Evolutionary conservation across 805 yeast genomes (phyloP).

Genomic region (Metschnikowia vanudenii): DNA sequence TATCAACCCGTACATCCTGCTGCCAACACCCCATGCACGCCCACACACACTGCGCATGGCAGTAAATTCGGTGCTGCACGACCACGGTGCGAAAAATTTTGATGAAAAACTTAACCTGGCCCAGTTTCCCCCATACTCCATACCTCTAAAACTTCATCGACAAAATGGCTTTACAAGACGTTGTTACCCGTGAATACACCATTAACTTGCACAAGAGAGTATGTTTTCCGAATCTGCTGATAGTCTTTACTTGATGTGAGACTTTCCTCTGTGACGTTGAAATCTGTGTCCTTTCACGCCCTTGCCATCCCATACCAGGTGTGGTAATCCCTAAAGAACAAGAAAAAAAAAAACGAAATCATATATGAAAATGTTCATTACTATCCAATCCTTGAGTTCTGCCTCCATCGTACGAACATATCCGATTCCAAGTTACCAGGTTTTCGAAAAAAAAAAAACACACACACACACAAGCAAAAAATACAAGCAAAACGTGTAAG

Average conservation of each 20-base stretch:
- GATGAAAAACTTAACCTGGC: conserved; percentile 17
- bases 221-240: conserved; percentile 41
- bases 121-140: conserved; percentile 2
- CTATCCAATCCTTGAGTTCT: too few relatives aligned
- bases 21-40: not conserved
- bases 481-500: too few relatives aligned
- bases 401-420: too few relatives aligned
- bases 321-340: too few relatives aligned
- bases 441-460: too few relatives aligned
- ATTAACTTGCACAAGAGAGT: conserved; percentile 99
- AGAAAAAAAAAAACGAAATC: too few relatives aligned
- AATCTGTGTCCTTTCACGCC: too few relatives aligned
- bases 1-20: not conserved
- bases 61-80: conserved; percentile 16
- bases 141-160: conserved; percentile 22
- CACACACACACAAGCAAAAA: too few relatives aligned
- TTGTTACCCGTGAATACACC: conserved; percentile 99
- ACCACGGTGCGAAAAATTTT: conserved; percentile 18
- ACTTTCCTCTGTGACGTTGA: too few relatives aligned
- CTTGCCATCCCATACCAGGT: too few relatives aligned
- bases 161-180: conserved; percentile 92
- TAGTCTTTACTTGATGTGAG: not conserved
- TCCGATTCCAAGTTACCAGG: too few relatives aligned
- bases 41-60: not conserved
- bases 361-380: too few relatives aligned